Percentiles rank a stretch among this genome's conserved stretches.
phyloP scores from a whole-genome alignment of 2,329 filamentous ascomycete genomes.

The Trichoderma sp. region DNA sequence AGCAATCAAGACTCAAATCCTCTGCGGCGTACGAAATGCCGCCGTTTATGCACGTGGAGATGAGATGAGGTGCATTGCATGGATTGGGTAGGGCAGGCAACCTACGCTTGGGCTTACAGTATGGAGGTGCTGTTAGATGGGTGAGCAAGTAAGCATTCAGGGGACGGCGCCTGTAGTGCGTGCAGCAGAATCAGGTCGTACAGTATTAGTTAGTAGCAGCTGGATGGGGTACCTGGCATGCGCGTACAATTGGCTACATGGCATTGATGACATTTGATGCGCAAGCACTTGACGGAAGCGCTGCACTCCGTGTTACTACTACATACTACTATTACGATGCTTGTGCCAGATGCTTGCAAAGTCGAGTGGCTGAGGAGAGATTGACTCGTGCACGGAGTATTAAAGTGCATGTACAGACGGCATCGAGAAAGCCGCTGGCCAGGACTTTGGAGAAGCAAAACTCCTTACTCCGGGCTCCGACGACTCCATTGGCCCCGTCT shows the following conservation, averaged over 20 bases:
- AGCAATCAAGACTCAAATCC: not conserved
- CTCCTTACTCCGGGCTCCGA: not conserved
- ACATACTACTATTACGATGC: not conserved
- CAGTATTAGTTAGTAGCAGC: not conserved
- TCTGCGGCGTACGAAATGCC: not conserved
- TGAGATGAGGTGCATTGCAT: not conserved
- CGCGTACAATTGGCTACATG: not conserved
- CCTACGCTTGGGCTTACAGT: too few species aligned
- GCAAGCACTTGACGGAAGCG: not conserved
- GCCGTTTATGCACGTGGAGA: not conserved
- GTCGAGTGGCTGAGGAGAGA: not conserved
- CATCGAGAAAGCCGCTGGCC: not conserved
- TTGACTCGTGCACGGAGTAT: too few species aligned
- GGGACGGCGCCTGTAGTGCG: not conserved
- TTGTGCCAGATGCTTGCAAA: not conserved
- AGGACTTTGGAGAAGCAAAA: not conserved
- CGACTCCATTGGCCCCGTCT: not conserved
- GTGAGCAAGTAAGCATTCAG: not conserved
- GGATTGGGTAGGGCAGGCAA: too few species aligned
- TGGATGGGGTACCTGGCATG: not conserved
- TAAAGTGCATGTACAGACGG: too few species aligned
- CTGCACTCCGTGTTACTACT: not conserved
- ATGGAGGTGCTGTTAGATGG: not conserved
- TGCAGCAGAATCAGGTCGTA: conserved; percentile 10
- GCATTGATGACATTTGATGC: too few species aligned